Percentiles rank a stretch among this genome's conserved stretches.
These are phyloP conservation scores for Lachnellula suecica DNA, from an alignment of 2,329 filamentous ascomycete species.

Conservation along the genomic window DNA sequence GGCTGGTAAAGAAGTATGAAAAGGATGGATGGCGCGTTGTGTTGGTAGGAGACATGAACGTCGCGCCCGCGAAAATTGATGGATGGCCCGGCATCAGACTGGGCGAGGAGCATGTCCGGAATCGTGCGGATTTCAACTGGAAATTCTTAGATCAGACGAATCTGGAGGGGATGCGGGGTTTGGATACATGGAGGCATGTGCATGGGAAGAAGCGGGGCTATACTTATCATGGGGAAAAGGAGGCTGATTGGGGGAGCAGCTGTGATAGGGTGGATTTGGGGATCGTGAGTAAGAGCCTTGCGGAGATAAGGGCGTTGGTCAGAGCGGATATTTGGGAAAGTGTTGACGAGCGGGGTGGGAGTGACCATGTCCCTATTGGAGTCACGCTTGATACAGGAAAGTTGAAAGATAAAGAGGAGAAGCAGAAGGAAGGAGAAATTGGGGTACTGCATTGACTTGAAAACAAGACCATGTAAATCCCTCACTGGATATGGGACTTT, in stretches of 20 bases:
- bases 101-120: conserved; percentile 48
- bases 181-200: conserved; percentile 49
- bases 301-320: conserved; percentile 19
- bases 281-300: conserved; percentile 41
- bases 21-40: conserved; percentile 42
- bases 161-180: conserved; percentile 32
- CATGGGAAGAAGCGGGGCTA: conserved; percentile 43
- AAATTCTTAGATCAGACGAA: conserved; percentile 38
- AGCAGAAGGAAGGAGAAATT: neutral
- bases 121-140: conserved; percentile 48
- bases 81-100: conserved; percentile 47
- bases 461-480: too few species aligned
- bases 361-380: conserved; percentile 54
- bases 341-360: conserved; percentile 45
- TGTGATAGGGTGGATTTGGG: conserved; percentile 55
- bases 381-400: conserved; percentile 35
- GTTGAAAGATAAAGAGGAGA: neutral
- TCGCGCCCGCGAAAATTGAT: conserved; percentile 37
- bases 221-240: conserved; percentile 46
- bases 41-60: conserved; percentile 52
- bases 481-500: too few species aligned
- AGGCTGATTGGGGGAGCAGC: conserved; percentile 44
- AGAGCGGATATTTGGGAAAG: conserved; percentile 36
- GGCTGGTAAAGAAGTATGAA: conserved; percentile 38
- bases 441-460: too few species aligned